These are phyloP conservation scores for Fusarium camptoceras DNA, from an alignment of 2,329 filamentous ascomycete genomes.

Conservation along the genomic window DNA sequence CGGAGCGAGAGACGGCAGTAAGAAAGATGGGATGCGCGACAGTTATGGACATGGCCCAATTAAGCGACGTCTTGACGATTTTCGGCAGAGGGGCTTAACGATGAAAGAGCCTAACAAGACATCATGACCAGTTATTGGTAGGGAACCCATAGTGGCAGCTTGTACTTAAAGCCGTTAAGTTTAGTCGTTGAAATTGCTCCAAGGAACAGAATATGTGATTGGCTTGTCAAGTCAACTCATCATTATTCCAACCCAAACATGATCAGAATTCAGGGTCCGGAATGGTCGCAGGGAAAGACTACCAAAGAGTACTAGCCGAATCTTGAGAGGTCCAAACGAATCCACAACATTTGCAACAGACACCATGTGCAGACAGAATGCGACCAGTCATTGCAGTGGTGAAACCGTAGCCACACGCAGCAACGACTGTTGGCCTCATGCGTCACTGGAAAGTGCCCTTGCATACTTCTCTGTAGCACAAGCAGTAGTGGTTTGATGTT, in stretches of 20 bases:
- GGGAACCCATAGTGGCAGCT: neutral
- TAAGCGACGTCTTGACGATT: constrained; percentile 20
- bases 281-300: neutral
- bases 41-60: neutral
- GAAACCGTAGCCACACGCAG: constrained; percentile 32
- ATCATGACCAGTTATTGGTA: constrained; percentile 7
- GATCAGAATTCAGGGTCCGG: neutral
- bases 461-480: constrained; percentile 22
- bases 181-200: constrained; percentile 6
- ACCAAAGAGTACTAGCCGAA: neutral
- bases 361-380: neutral
- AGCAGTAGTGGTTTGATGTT: constrained; percentile 9
- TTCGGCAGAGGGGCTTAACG: neutral
- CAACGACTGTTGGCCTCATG: constrained; percentile 15
- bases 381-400: constrained; percentile 22
- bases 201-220: constrained; percentile 15
- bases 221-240: constrained; percentile 6
- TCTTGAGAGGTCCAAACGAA: neutral
- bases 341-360: constrained; percentile 1
- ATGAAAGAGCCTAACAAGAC: constrained; percentile 18
- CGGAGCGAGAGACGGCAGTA: constrained; percentile 1
- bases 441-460: constrained; percentile 22
- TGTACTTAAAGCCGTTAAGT: neutral
- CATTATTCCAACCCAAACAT: neutral
- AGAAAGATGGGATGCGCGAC: constrained; percentile 3